These are phyloP conservation scores for Nicotiana obtusifolia DNA, from an alignment of 257 asterid genomes.

Conservation along the genomic window DNA sequence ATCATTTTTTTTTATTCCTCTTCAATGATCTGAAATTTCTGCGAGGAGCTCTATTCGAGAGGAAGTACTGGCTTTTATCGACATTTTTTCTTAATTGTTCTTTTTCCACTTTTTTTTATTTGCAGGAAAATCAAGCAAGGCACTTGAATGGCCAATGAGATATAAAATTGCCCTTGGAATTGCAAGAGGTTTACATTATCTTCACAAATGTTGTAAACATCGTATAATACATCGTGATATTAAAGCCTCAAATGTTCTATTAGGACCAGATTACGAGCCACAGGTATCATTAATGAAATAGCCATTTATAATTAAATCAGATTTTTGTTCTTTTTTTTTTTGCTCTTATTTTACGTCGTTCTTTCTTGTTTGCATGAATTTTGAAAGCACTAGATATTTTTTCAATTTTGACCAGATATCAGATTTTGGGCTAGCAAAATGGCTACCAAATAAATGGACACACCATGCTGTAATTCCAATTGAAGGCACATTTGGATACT, in stretches of 20 bases:
- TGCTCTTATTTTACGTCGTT: neutral
- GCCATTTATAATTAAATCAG: neutral
- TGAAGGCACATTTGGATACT: constrained; percentile 85
- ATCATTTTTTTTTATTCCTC: too few relatives aligned
- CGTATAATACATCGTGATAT: constrained; percentile 87
- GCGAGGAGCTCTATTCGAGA: too few relatives aligned
- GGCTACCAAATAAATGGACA: constrained; percentile 84
- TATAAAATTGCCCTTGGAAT: constrained; percentile 63
- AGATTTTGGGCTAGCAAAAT: constrained; percentile 84
- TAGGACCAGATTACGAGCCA: constrained; percentile 67
- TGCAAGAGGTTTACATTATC: constrained; percentile 71
- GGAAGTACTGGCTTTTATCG: too few relatives aligned
- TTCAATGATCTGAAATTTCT: too few relatives aligned
- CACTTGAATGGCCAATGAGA: constrained; percentile 60
- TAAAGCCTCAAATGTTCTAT: constrained; percentile 82
- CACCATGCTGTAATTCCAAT: constrained; percentile 73
- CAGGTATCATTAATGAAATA: constrained; percentile 36
- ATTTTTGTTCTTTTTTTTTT: neutral
- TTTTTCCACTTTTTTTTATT: neutral
- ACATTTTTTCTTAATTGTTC: neutral
- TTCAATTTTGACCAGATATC: constrained; percentile 40
- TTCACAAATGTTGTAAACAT: constrained; percentile 82
- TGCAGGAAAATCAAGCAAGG: constrained; percentile 33
- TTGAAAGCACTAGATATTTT: neutral
- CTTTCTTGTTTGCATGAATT: too few relatives aligned